phyloP scores from a whole-genome alignment of 345 rosid species.

The Reutealis trisperma region DNA sequence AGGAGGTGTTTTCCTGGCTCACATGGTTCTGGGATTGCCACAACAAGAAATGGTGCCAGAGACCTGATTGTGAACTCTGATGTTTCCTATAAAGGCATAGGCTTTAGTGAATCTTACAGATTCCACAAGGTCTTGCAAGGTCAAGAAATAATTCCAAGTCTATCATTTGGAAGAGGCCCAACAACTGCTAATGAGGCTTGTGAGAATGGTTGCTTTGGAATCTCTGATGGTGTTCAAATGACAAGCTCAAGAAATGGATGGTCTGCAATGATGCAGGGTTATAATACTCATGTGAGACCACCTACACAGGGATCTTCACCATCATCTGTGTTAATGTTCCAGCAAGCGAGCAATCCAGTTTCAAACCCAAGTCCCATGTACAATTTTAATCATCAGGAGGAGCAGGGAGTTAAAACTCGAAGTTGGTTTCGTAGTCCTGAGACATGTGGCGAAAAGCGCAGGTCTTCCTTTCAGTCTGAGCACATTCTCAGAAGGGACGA shows the following conservation, averaged over 20 bases:
- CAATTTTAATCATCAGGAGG: conserved; percentile 28
- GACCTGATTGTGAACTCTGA: conserved; percentile 30
- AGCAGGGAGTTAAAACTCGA: conserved; percentile 18
- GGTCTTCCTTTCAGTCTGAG: conserved; percentile 12
- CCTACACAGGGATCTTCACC: conserved; percentile 69
- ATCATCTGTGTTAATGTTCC: conserved; percentile 71
- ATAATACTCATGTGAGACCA: conserved; percentile 33
- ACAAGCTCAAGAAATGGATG: conserved; percentile 54
- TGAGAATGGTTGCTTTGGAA: conserved; percentile 43
- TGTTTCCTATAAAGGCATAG: conserved; percentile 46
- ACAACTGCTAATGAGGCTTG: conserved; percentile 32
- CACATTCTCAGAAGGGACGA: conserved; percentile 10
- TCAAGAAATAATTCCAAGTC: conserved; percentile 80
- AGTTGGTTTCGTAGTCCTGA: conserved; percentile 20
- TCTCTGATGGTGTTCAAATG: conserved; percentile 40
- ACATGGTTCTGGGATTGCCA: conserved; percentile 35
- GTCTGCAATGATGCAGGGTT: conserved; percentile 50
- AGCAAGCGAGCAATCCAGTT: conserved; percentile 41
- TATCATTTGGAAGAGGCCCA: conserved; percentile 37
- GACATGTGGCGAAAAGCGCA: conserved; percentile 25
- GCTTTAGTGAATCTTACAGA: conserved; percentile 63
- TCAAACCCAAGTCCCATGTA: conserved; percentile 15
- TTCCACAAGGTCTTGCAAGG: conserved; percentile 99
- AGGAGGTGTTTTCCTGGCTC: conserved; percentile 44
- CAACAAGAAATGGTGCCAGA: conserved; percentile 29